Percentiles rank a stretch among this genome's conserved stretches.
phyloP scores from a whole-genome alignment of 352 stramenopile genomes.

The Globisporangium spiculum region DNA sequence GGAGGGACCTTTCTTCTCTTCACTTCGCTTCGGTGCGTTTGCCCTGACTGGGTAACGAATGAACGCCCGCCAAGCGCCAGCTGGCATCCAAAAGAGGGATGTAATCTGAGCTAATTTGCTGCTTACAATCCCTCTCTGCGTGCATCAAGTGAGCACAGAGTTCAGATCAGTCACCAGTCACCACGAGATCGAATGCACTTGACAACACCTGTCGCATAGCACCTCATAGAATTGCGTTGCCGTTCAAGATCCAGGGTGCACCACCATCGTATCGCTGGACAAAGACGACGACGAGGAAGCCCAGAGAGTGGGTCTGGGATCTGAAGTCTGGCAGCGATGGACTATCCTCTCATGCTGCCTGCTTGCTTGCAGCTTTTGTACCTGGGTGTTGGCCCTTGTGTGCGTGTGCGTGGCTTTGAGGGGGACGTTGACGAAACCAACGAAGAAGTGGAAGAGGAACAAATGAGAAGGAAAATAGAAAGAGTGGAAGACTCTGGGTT shows the following conservation, averaged over 20 bases:
- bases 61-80: not conserved
- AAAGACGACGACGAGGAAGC: not conserved
- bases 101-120: not conserved
- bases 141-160: not conserved
- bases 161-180: not conserved
- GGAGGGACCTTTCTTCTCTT: not conserved
- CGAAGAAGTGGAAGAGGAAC: no score
- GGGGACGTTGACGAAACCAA: no score
- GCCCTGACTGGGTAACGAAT: not conserved
- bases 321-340: no score
- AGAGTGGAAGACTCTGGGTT: not conserved
- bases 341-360: not conserved
- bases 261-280: not conserved
- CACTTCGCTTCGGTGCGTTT: not conserved
- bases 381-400: no score
- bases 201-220: not conserved
- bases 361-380: no score
- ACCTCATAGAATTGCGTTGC: not conserved
- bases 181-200: no score
- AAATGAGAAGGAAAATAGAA: not conserved
- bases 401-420: no score
- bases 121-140: not conserved
- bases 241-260: not conserved
- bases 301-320: not conserved
- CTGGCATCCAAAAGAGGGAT: not conserved